phyloP scores from a whole-genome alignment of 441 rosid species.

The Iberis amara region DNA sequence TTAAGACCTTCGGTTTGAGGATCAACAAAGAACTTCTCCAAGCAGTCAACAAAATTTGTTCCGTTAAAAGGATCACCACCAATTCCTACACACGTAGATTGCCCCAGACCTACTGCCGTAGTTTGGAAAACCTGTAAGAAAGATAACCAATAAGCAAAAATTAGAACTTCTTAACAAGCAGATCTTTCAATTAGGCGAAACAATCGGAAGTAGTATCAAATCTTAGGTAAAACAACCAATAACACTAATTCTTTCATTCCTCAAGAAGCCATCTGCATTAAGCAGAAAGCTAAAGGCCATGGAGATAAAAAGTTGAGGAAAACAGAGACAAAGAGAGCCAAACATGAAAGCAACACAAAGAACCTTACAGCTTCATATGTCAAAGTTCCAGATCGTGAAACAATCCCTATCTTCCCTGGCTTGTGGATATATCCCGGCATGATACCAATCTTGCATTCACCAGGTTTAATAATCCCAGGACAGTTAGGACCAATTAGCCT shows the following conservation, averaged over 20 bases:
- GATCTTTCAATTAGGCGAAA: background rate
- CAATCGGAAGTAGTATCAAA: background rate
- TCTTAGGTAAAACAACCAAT: background rate
- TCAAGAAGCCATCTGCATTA: background rate
- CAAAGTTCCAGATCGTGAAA: slow-evolving; percentile 80
- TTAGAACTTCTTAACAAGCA: background rate
- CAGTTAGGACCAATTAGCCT: slow-evolving; percentile 80
- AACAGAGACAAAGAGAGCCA: slow-evolving; percentile 1
- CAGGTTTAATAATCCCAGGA: slow-evolving; percentile 86
- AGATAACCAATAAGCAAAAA: background rate
- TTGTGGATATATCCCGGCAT: slow-evolving; percentile 88
- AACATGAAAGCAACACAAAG: slow-evolving; percentile 10
- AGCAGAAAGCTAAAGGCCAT: slow-evolving; percentile 1
- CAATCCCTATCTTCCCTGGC: slow-evolving; percentile 74
- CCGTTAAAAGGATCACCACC: slow-evolving; percentile 88
- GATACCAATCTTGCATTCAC: slow-evolving; percentile 83
- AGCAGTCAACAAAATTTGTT: slow-evolving; percentile 74
- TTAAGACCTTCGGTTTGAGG: slow-evolving; percentile 71
- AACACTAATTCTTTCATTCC: background rate
- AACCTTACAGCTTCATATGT: slow-evolving; percentile 79
- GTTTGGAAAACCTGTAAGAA: slow-evolving; percentile 67
- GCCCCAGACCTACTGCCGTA: slow-evolving; percentile 73
- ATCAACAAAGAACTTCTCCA: slow-evolving; percentile 54
- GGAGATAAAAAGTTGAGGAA: background rate
- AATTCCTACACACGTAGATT: slow-evolving; percentile 78